These are phyloP conservation scores for Dryas alaskensis DNA, from an alignment of 306 rosid genomes.

Conservation along the genomic window DNA sequence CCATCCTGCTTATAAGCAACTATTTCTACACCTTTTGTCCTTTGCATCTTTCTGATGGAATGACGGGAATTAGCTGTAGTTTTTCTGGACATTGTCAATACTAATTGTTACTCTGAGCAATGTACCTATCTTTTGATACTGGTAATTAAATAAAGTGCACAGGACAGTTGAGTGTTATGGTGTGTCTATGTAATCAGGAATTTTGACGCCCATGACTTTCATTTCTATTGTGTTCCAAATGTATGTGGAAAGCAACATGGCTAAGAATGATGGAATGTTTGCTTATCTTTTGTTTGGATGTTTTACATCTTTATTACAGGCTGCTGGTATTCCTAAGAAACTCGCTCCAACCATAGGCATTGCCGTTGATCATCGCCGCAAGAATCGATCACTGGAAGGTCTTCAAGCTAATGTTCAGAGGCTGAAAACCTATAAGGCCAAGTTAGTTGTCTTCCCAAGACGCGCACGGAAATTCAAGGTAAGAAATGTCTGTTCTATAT, in stretches of 20 bases:
- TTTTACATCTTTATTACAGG: constrained; percentile 25
- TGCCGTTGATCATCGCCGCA: constrained; percentile 66
- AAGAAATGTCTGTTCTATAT: neutral
- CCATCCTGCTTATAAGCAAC: neutral
- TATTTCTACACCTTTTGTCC: neutral
- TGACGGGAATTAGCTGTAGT: neutral
- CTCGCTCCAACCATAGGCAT: constrained; percentile 71
- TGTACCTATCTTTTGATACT: too few species aligned
- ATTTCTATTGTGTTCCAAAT: too few species aligned
- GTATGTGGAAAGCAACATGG: too few species aligned
- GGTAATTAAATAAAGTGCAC: too few species aligned
- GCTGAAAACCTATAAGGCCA: constrained; percentile 72
- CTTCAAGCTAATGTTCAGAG: constrained; percentile 60
- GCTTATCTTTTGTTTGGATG: neutral
- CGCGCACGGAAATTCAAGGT: constrained; percentile 64
- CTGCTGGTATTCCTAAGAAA: constrained; percentile 65
- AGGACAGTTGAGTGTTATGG: too few species aligned
- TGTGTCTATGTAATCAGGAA: too few species aligned
- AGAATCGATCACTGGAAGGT: constrained; percentile 55
- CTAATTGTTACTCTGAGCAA: too few species aligned
- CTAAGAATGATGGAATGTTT: neutral
- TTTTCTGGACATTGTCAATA: neutral
- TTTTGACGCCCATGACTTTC: too few species aligned
- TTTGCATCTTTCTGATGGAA: neutral
- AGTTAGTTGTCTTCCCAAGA: constrained; percentile 72